Percentiles rank a stretch among this genome's conserved stretches.
These are phyloP conservation scores for Talaromyces adpressus DNA, from an alignment of 495 filamentous ascomycete species.

Conservation along the genomic window DNA sequence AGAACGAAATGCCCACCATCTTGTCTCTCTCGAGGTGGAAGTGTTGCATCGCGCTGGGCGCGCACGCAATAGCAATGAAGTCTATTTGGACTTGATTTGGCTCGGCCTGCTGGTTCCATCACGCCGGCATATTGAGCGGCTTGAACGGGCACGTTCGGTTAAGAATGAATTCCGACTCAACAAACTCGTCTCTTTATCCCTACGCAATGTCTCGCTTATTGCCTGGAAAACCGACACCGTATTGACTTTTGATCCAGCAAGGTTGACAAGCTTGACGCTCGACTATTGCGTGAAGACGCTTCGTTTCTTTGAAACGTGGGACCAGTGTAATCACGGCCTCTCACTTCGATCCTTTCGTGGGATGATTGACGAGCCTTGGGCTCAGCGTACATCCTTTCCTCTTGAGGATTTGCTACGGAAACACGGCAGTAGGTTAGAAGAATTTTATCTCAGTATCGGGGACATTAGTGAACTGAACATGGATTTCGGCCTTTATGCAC, in stretches of 20 bases:
- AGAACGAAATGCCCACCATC: background rate
- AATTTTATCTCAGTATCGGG: background rate
- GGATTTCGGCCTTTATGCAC: background rate
- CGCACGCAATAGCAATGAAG: background rate
- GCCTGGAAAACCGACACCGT: background rate
- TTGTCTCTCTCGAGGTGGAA: background rate
- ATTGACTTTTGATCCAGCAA: background rate
- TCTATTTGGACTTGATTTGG: background rate
- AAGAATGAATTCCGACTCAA: background rate
- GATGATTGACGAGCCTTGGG: background rate
- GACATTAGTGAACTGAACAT: background rate
- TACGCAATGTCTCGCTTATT: background rate
- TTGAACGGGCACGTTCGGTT: background rate
- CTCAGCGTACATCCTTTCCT: background rate
- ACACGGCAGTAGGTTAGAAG: background rate
- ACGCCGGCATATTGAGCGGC: background rate
- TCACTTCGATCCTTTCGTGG: background rate
- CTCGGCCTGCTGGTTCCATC: background rate
- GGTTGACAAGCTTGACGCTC: background rate
- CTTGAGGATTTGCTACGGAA: background rate
- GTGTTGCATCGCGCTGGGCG: background rate
- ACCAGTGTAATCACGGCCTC: background rate
- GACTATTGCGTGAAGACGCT: background rate
- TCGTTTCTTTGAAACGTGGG: background rate
- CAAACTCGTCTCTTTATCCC: background rate